phyloP scores from a whole-genome alignment of 139 green algal genomes.

The Zygnema circumcarinatum region DNA sequence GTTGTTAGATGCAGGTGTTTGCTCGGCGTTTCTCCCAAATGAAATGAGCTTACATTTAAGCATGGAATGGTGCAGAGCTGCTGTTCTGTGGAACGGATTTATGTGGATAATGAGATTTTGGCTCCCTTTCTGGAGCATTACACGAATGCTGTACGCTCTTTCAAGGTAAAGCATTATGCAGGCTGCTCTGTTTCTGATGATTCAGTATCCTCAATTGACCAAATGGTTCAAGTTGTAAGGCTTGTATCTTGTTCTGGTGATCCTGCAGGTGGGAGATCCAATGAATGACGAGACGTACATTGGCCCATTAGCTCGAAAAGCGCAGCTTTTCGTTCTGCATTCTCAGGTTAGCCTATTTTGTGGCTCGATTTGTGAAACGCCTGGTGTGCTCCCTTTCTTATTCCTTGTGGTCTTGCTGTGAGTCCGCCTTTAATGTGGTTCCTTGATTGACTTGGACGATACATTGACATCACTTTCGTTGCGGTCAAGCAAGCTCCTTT shows the following conservation, averaged over 20 bases:
- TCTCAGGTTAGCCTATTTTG: constrained; percentile 13
- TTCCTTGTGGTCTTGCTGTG: not conserved
- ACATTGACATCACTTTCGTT: too few relatives aligned
- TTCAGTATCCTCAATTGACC: not conserved
- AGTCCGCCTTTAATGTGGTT: not conserved
- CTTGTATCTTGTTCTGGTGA: too few relatives aligned
- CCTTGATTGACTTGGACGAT: too few relatives aligned
- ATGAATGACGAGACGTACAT: constrained; percentile 47
- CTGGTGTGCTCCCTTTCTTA: not conserved
- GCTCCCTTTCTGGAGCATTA: constrained; percentile 38
- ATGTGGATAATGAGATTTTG: constrained; percentile 44
- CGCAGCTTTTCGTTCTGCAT: constrained; percentile 22
- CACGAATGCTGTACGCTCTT: constrained; percentile 14
- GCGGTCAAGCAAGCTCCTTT: too few relatives aligned
- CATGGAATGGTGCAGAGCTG: constrained; percentile 54
- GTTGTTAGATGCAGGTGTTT: too few relatives aligned
- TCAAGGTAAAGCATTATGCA: constrained; percentile 25
- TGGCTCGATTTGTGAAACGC: not conserved
- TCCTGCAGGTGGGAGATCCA: constrained; percentile 47
- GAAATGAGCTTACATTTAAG: too few relatives aligned
- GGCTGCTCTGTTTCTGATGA: not conserved
- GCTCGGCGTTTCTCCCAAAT: too few relatives aligned
- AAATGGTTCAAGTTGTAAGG: not conserved
- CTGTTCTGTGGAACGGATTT: constrained; percentile 57
- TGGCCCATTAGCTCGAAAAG: constrained; percentile 32